A percentile compares a stretch with the other conserved stretches of the same genome.
These are phyloP conservation scores for Monilinia fructicola DNA, from an alignment of 2,329 filamentous ascomycete genomes.

Conservation along the genomic window DNA sequence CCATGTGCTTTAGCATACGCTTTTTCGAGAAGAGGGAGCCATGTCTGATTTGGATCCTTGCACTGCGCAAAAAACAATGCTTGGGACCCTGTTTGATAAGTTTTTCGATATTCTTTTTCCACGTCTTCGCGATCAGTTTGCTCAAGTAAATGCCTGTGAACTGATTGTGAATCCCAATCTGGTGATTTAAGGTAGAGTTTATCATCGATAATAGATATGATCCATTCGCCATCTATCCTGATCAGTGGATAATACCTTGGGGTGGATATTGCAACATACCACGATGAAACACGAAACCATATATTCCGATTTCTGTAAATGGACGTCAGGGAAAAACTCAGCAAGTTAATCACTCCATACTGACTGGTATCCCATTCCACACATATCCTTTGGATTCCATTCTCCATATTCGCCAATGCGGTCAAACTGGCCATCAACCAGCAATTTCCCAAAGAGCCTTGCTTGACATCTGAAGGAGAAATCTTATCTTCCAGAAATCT, in stretches of 20 bases:
- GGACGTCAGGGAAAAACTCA: constrained; percentile 16
- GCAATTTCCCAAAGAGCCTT: constrained; percentile 78
- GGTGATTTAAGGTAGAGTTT: constrained; percentile 83
- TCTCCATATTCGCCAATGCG: constrained; percentile 71
- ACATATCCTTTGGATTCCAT: constrained; percentile 69
- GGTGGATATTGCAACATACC: constrained; percentile 25
- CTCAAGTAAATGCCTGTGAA: constrained; percentile 71
- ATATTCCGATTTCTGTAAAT: constrained; percentile 66
- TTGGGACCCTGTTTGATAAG: constrained; percentile 58
- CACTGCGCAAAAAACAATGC: constrained; percentile 78
- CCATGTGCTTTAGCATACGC: constrained; percentile 84
- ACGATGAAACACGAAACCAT: constrained; percentile 84
- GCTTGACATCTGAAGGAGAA: constrained; percentile 74
- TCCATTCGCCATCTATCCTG: constrained; percentile 74
- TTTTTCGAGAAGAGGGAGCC: constrained; percentile 78
- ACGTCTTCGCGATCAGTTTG: constrained; percentile 73
- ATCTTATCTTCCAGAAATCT: constrained; percentile 78
- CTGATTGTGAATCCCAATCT: constrained; percentile 75
- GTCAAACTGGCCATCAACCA: constrained; percentile 82
- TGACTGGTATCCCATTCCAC: constrained; percentile 65
- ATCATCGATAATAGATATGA: constrained; percentile 87
- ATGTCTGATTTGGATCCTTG: constrained; percentile 74
- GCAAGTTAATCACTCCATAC: neutral
- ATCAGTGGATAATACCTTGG: neutral
- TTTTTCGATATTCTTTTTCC: constrained; percentile 63